Evolutionary conservation across 1,284 basidiomycete species (phyloP).

Genomic region (Filobasidium uniguttulatum): DNA sequence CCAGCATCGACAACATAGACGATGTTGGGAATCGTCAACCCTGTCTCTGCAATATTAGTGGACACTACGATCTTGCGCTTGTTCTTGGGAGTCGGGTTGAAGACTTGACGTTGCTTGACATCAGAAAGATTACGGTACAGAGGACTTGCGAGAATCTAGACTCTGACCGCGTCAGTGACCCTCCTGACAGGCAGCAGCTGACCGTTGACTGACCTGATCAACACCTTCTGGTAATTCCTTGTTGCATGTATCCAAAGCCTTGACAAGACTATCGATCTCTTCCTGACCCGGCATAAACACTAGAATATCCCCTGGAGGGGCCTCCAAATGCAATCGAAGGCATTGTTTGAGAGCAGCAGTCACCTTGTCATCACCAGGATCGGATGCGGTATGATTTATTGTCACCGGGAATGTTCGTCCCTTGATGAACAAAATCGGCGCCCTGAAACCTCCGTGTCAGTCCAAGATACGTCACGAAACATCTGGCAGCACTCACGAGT

Average conservation of each 20-base stretch:
- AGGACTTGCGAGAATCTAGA: constrained; percentile 55
- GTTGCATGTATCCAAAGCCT: constrained; percentile 51
- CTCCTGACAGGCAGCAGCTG: background rate
- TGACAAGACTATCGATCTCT: constrained; percentile 79
- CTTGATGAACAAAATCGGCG: constrained; percentile 76
- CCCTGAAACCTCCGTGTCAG: constrained; percentile 40
- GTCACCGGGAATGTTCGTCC: constrained; percentile 87
- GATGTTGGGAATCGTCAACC: constrained; percentile 91
- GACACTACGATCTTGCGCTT: constrained; percentile 82
- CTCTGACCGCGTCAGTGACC: background rate
- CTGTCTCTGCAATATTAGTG: constrained; percentile 96
- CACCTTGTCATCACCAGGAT: constrained; percentile 68
- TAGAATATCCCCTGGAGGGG: constrained; percentile 66
- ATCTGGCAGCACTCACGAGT: constrained; percentile 44
- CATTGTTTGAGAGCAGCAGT: constrained; percentile 80
- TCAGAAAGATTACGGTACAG: constrained; percentile 77
- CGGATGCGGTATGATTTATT: constrained; percentile 60
- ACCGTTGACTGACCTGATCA: constrained; percentile 40
- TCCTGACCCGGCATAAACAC: constrained; percentile 95
- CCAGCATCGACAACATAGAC: constrained; percentile 91
- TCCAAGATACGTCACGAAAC: constrained; percentile 9
- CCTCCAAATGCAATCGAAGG: constrained; percentile 73
- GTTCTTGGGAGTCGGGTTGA: constrained; percentile 52
- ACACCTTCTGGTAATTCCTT: constrained; percentile 48
- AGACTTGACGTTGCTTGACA: constrained; percentile 37